phyloP scores from a whole-genome alignment of 257 asterid species.

The Solanum lignicaule region DNA sequence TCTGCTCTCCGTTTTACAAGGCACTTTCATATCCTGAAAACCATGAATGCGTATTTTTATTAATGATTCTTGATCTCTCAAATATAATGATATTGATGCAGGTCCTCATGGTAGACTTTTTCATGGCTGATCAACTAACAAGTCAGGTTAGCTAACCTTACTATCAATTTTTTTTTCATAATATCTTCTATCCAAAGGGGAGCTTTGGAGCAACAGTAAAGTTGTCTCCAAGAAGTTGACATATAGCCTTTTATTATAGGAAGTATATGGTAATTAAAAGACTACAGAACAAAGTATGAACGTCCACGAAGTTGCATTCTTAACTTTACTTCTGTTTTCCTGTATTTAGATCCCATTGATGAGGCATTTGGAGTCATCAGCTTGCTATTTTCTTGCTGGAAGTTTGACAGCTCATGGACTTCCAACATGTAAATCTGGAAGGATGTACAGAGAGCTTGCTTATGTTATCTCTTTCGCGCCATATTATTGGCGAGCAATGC shows the following conservation, averaged over 20 bases:
- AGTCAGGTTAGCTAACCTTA: conserved; percentile 64
- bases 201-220: neutral
- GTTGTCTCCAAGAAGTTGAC: neutral
- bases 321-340: neutral
- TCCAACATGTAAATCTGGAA: conserved; percentile 70
- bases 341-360: conserved; percentile 56
- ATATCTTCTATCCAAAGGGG: neutral
- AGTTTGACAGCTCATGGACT: conserved; percentile 48
- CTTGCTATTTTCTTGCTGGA: conserved; percentile 80
- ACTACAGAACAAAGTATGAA: neutral
- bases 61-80: neutral
- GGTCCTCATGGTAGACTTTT: conserved; percentile 88
- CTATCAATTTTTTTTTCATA: neutral
- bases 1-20: conserved; percentile 92
- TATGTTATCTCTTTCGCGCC: conserved; percentile 90
- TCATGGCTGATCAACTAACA: conserved; percentile 98
- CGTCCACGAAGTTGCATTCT: neutral
- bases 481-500: conserved; percentile 96
- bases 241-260: neutral
- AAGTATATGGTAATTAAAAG: neutral
- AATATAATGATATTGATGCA: conserved; percentile 6
- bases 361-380: conserved; percentile 90
- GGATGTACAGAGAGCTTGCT: conserved; percentile 68
- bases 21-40: conserved; percentile 11
- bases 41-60: neutral